Percentiles rank a stretch among this genome's conserved stretches.
These are phyloP conservation scores for Cerrena zonata DNA, from an alignment of 1,284 basidiomycete species.

Conservation along the genomic window DNA sequence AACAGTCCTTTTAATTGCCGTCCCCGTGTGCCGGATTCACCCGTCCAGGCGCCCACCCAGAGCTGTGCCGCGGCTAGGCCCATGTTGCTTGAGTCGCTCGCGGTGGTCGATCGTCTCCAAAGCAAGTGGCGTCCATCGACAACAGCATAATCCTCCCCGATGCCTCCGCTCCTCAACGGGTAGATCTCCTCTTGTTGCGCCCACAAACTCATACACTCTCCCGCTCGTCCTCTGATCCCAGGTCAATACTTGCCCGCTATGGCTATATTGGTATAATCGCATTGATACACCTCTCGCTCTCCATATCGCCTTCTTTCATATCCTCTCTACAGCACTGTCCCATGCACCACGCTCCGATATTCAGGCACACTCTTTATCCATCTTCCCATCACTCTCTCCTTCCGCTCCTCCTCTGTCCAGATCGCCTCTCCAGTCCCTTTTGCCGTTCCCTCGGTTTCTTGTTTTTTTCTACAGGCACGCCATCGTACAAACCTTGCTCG, in stretches of 20 bases:
- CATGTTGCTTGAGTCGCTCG: background rate
- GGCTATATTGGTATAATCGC: background rate
- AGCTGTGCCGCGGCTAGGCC: background rate
- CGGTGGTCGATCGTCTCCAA: background rate
- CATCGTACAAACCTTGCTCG: too few species aligned
- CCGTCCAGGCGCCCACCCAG: too few species aligned
- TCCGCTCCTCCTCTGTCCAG: too few species aligned
- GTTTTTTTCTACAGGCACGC: too few species aligned
- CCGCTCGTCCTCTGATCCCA: background rate
- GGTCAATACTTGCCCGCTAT: conserved; percentile 1
- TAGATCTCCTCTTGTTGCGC: background rate
- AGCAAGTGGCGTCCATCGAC: background rate
- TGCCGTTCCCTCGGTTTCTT: too few species aligned
- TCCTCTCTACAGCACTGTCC: too few species aligned
- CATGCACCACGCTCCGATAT: background rate
- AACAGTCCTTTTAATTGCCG: background rate
- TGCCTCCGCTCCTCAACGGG: background rate
- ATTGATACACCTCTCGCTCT: background rate
- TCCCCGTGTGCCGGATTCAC: too few species aligned
- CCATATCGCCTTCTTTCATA: background rate
- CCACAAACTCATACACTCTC: background rate
- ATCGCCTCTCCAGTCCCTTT: too few species aligned
- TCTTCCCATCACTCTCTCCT: too few species aligned
- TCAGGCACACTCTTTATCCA: background rate
- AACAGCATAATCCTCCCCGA: background rate